These are phyloP conservation scores for Samsoniella hepiali DNA, from an alignment of 2,329 filamentous ascomycete species.

Conservation along the genomic window DNA sequence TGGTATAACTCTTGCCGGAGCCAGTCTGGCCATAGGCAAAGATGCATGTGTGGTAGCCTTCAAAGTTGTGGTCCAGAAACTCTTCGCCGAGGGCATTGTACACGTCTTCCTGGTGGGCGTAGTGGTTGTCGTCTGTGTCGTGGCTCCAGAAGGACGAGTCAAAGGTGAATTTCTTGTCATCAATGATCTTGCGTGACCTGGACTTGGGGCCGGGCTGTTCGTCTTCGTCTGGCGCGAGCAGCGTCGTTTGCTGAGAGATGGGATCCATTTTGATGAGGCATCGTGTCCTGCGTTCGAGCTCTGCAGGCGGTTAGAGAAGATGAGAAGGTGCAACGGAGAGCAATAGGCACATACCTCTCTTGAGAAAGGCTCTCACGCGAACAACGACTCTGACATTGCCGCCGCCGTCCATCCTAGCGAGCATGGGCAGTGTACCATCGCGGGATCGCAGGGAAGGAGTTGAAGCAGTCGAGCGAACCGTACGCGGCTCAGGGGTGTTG, in stretches of 20 bases:
- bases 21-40: constrained; percentile 98
- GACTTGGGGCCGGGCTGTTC: constrained; percentile 52
- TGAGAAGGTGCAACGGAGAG: not conserved
- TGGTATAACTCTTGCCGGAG: constrained; percentile 96
- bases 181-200: constrained; percentile 69
- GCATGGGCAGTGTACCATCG: constrained; percentile 61
- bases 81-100: constrained; percentile 94
- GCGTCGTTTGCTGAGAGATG: constrained; percentile 75
- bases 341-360: constrained; percentile 57
- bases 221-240: constrained; percentile 64
- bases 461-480: constrained; percentile 65
- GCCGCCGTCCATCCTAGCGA: constrained; percentile 57
- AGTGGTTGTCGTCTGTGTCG: constrained; percentile 72
- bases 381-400: constrained; percentile 83
- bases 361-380: constrained; percentile 74
- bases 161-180: constrained; percentile 91
- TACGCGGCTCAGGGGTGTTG: constrained; percentile 28
- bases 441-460: constrained; percentile 74
- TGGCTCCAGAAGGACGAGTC: constrained; percentile 99
- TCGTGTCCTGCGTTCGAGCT: constrained; percentile 73
- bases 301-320: constrained; percentile 45
- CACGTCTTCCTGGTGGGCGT: constrained; percentile 87
- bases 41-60: constrained; percentile 98
- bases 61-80: constrained; percentile 98
- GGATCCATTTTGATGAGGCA: constrained; percentile 94